phyloP scores from a whole-genome alignment of 176 grass and related monocot species.

The Tillandsia leiboldiana region DNA sequence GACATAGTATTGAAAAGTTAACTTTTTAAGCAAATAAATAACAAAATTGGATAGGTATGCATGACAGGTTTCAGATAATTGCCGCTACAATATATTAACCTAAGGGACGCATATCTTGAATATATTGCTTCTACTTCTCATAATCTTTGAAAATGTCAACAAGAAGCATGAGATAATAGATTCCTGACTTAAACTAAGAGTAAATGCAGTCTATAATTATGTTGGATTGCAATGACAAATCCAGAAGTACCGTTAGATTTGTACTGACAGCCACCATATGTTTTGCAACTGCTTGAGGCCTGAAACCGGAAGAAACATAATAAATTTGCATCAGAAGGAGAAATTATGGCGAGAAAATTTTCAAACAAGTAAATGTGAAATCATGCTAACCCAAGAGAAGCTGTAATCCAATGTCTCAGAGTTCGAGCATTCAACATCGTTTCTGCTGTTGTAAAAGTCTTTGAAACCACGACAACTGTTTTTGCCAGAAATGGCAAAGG shows the following conservation, averaged over 20 bases:
- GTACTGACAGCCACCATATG: slow-evolving; percentile 99
- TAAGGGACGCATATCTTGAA: too few relatives aligned
- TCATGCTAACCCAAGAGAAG: slow-evolving; percentile 73
- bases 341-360: neutral
- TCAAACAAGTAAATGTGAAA: slow-evolving; percentile 13
- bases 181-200: neutral
- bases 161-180: neutral
- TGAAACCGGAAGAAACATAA: slow-evolving; percentile 24
- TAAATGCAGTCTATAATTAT: neutral
- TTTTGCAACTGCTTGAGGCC: slow-evolving; percentile 75
- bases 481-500: neutral
- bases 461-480: slow-evolving; percentile 96
- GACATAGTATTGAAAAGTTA: too few relatives aligned
- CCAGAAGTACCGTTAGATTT: slow-evolving; percentile 61
- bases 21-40: too few relatives aligned
- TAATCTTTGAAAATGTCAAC: neutral
- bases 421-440: slow-evolving; percentile 99
- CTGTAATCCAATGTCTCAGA: slow-evolving; percentile 84
- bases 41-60: too few relatives aligned
- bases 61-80: too few relatives aligned
- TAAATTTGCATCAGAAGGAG: slow-evolving; percentile 19
- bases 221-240: neutral
- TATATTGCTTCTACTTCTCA: too few relatives aligned
- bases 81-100: too few relatives aligned
- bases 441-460: slow-evolving; percentile 99